Conservation (phyloP, 768 basidiomycete species). For the Gloeopeniophorella convolvens region DNA sequence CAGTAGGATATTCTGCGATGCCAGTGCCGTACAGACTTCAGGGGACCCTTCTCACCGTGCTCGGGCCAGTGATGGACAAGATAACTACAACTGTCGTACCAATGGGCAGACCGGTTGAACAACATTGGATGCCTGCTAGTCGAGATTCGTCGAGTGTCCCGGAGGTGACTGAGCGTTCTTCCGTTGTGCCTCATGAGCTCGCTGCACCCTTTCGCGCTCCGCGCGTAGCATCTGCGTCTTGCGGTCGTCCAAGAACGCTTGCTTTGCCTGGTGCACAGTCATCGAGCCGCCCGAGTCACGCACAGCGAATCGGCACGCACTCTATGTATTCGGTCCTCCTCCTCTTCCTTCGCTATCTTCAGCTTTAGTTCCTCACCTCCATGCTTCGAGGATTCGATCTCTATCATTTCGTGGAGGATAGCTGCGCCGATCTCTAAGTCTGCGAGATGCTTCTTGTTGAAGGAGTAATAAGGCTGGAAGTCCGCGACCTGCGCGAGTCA, state of each 20-base stretch:
- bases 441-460: slow-evolving; percentile 42
- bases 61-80: no score
- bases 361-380: slow-evolving; percentile 42
- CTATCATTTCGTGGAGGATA: slow-evolving; percentile 58
- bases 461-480: slow-evolving; percentile 71
- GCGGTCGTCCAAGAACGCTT: slow-evolving; percentile 76
- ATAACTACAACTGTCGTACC: no score
- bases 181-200: not conserved
- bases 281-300: not conserved
- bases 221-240: slow-evolving; percentile 48
- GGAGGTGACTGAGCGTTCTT: not conserved
- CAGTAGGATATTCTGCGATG: no score
- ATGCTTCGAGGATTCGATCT: slow-evolving; percentile 44
- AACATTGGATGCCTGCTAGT: no score
- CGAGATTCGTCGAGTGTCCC: no score
- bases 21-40: no score
- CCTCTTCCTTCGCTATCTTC: slow-evolving; percentile 54
- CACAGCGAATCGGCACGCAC: slow-evolving; percentile 29
- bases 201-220: slow-evolving; percentile 44
- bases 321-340: slow-evolving; percentile 47
- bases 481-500: slow-evolving; percentile 45
- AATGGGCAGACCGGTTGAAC: no score
- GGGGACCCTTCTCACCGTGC: no score
- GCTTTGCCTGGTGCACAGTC: slow-evolving; percentile 47
- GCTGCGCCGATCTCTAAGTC: slow-evolving; percentile 58